Evolutionary conservation across 495 filamentous ascomycete species (phyloP).

Genomic region (Xylaria longipes): DNA sequence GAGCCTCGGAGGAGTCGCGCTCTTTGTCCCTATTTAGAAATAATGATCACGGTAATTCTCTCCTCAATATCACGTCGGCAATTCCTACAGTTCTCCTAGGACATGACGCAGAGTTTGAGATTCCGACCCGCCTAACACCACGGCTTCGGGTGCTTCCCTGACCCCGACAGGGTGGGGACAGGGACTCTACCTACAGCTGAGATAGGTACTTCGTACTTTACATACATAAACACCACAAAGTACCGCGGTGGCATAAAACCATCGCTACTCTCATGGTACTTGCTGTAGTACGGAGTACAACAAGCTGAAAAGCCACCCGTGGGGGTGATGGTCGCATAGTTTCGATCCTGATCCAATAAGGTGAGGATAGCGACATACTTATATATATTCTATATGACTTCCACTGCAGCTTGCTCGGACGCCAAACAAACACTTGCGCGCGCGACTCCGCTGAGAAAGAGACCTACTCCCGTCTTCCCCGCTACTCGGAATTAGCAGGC

Average conservation of each 20-base stretch:
- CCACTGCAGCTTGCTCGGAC: neutral
- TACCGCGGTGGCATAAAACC: neutral
- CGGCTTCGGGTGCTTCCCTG: conserved; percentile 23
- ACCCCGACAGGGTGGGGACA: conserved; percentile 18
- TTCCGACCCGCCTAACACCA: conserved; percentile 5
- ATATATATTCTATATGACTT: neutral
- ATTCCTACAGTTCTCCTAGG: neutral
- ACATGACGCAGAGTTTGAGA: conserved; percentile 2
- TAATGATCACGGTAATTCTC: neutral
- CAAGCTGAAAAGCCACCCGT: neutral
- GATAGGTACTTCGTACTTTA: neutral
- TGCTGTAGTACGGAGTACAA: neutral
- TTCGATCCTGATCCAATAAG: neutral
- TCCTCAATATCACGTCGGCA: neutral
- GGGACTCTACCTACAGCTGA: neutral
- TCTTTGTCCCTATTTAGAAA: neutral
- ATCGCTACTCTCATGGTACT: neutral
- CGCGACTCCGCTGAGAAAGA: too few relatives aligned
- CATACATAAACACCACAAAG: neutral
- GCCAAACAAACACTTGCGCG: neutral
- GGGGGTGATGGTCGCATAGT: neutral
- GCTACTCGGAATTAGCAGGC: conserved; percentile 11
- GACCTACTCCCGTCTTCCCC: neutral
- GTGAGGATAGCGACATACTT: neutral
- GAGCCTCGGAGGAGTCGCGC: neutral